Base-by-base conservation (phyloP, 371 early-diverging fungal species). In the Nematocida sp. region DNA sequence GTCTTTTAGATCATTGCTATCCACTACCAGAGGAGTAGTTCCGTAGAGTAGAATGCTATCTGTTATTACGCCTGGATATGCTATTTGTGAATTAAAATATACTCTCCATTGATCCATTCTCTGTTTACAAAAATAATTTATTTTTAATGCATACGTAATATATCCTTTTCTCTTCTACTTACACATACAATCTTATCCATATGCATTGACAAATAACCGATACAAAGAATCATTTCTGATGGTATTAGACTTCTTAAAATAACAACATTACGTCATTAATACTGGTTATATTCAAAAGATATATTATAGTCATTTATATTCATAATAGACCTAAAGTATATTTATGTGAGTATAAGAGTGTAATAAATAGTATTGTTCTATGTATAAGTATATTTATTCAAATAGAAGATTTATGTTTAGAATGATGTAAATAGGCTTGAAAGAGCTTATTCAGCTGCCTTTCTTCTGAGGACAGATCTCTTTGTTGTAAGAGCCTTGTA, bases 401-500 rank as follows among this genome's bases (percentile, higher is more conserved):
- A 21, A 15, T 15, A 21, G n/a, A 43, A 43, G 15, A 43, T n/a
- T 43, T 15, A 43, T n/a, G 15, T n/a, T 15, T 15, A 43, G 15
- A 43, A 15, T 15, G 45, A 43, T 43, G n/a, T 15, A 21, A 15
- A 43, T 15, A 15, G n/a, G 45, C 21, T 15, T 15, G 45, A 15
- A 43, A 21, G 15, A 52, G 41, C 60, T 60, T 70, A 70, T 48
- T 60, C 74, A 46, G 41, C 74, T 19, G 74, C 47, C 34, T 70
- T 70, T 38, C 74, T 46, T 37, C 74, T 31, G 15, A 70, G 51
- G 13, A 70, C 74, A 32, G 74, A 70, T 51, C 74, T 58, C 34
- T 70, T 70, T 25, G 74, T 70, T n/a, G 74, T 70, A 34, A 70
- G 58, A 9, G 94, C 93, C 86, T 90, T 88, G 88, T 91, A 93